These are phyloP conservation scores for Cucurbita ficifolia DNA, from an alignment of 306 rosid genomes.

Conservation along the genomic window DNA sequence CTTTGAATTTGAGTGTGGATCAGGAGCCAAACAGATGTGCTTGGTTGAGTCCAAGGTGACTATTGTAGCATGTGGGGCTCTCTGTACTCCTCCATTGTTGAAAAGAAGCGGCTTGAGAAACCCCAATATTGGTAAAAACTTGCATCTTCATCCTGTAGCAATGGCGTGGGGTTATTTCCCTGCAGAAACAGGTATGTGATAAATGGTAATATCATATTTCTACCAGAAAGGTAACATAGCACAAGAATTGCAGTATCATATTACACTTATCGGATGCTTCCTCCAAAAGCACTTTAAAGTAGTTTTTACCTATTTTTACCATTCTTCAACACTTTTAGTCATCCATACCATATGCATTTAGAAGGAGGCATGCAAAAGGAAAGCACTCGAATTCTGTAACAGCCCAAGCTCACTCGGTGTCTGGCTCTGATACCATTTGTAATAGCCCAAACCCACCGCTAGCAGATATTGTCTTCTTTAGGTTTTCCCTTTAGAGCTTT, in stretches of 20 bases:
- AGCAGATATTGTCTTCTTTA: too few species aligned
- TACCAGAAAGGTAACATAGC: background rate
- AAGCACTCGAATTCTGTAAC: background rate
- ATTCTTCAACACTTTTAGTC: background rate
- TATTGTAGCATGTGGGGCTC: constrained; percentile 70
- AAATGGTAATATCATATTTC: background rate
- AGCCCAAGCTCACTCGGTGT: too few species aligned
- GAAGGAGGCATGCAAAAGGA: background rate
- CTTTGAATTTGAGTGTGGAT: constrained; percentile 24
- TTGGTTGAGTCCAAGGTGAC: constrained; percentile 67
- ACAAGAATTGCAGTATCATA: background rate
- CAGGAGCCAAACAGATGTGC: constrained; percentile 34
- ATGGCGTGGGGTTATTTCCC: constrained; percentile 94
- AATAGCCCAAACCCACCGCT: too few species aligned
- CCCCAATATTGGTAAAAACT: constrained; percentile 46
- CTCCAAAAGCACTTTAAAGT: too few species aligned
- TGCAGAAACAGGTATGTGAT: constrained; percentile 13
- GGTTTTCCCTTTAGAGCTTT: too few species aligned
- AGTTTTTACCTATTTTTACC: background rate
- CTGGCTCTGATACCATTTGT: too few species aligned
- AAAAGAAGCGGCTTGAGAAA: constrained; percentile 57
- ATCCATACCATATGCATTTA: background rate
- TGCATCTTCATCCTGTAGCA: constrained; percentile 74
- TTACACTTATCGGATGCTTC: too few species aligned
- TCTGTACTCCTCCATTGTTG: constrained; percentile 48